Evolutionary conservation across 2,329 filamentous ascomycete genomes (phyloP).

Genomic region (Thielaviopsis musarum): DNA sequence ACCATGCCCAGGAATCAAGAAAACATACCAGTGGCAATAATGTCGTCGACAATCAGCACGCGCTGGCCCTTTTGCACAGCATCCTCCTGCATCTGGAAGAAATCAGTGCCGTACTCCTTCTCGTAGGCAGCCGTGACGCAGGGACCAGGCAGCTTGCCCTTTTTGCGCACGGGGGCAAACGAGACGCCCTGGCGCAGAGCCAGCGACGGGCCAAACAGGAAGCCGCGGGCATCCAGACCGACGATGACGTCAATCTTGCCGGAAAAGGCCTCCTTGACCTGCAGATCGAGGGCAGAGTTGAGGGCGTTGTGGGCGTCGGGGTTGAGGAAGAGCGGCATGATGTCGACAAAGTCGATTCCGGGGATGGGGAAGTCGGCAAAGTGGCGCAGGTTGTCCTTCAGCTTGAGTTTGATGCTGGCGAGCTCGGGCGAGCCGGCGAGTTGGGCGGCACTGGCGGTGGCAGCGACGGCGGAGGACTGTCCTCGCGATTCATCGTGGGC

Average conservation of each 20-base stretch:
- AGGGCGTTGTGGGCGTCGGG: constrained; percentile 57
- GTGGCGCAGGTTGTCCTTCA: constrained; percentile 56
- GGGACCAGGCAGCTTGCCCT: constrained; percentile 86
- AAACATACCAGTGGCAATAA: constrained; percentile 84
- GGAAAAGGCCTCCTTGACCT: constrained; percentile 49
- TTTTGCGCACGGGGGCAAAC: constrained; percentile 88
- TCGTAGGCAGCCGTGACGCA: constrained; percentile 72
- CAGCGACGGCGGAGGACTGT: constrained; percentile 44
- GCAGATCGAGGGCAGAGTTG: constrained; percentile 69
- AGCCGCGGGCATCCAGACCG: constrained; percentile 84
- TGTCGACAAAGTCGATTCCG: constrained; percentile 94
- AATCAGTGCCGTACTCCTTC: constrained; percentile 93
- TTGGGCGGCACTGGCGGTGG: constrained; percentile 38
- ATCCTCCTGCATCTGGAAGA: constrained; percentile 88
- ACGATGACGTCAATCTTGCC: constrained; percentile 75
- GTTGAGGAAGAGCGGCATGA: constrained; percentile 86
- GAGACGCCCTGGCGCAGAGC: constrained; percentile 66
- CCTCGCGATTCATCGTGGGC: constrained; percentile 43
- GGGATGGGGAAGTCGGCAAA: constrained; percentile 84
- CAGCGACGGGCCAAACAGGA: constrained; percentile 82
- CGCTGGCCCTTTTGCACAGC: constrained; percentile 73
- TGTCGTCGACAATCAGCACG: constrained; percentile 89
- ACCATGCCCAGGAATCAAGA: too few species aligned
- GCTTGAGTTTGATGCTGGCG: constrained; percentile 54
- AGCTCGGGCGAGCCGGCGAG: constrained; percentile 45